Evolutionary conservation across 2,329 filamentous ascomycete species (phyloP).

Genomic region (Talaromyces sp.): DNA sequence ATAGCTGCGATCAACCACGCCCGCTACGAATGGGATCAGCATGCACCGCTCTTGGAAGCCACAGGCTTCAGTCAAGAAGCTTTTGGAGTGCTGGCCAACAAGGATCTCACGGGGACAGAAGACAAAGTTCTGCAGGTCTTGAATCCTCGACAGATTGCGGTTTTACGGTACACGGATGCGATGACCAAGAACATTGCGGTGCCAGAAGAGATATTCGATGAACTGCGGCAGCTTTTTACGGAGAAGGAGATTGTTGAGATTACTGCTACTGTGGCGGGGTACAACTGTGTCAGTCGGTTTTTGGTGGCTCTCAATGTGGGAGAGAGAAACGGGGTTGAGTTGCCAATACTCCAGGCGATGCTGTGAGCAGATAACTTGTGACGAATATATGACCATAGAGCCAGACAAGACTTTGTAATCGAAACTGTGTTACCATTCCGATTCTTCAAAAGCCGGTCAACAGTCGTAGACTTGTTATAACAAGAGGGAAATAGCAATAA

Average conservation of each 20-base stretch:
- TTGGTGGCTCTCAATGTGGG: neutral
- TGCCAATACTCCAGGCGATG: neutral
- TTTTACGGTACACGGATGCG: neutral
- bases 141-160: neutral
- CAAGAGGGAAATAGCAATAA: neutral
- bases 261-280: neutral
- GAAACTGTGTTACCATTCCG: neutral
- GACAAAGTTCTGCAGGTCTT: neutral
- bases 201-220: neutral
- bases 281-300: neutral
- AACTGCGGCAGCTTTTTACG: neutral
- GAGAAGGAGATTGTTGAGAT: neutral
- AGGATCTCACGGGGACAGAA: neutral
- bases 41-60: neutral
- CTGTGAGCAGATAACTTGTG: neutral
- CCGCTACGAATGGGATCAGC: slow-evolving; percentile 77
- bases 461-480: neutral
- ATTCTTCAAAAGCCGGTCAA: neutral
- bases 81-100: neutral
- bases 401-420: too few species aligned
- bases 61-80: neutral
- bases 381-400: neutral
- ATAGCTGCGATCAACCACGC: slow-evolving; percentile 76
- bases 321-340: neutral
- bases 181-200: neutral